phyloP scores from a whole-genome alignment of 169 alveolate species.

The Eimeria acervulina region DNA sequence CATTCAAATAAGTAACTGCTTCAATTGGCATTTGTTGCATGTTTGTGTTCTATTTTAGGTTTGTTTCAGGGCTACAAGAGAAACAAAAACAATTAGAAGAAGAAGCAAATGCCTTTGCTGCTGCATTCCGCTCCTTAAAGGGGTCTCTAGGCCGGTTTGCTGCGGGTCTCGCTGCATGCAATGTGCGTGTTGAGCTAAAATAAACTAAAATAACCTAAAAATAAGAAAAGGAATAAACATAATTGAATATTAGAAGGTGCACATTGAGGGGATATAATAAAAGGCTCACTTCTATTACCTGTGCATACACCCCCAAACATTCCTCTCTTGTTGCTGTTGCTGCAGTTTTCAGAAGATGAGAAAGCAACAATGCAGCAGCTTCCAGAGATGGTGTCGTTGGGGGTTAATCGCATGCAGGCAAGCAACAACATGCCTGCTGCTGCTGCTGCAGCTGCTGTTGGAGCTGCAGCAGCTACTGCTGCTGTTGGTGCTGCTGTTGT shows the following conservation, averaged over 20 bases:
- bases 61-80: conserved; percentile 61
- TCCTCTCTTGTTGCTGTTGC: background rate
- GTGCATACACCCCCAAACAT: background rate
- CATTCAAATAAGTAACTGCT: no score
- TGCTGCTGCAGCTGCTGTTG: background rate
- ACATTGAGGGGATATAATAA: background rate
- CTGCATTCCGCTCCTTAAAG: conserved; percentile 49
- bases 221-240: no score
- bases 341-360: conserved; percentile 62
- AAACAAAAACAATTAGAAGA: conserved; percentile 42
- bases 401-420: conserved; percentile 68
- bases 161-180: conserved; percentile 58
- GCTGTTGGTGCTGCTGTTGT: background rate
- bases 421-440: background rate
- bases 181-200: background rate
- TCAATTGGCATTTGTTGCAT: background rate
- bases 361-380: conserved; percentile 36
- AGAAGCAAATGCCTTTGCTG: conserved; percentile 31
- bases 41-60: background rate
- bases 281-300: background rate
- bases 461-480: background rate
- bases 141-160: conserved; percentile 3
- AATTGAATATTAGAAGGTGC: background rate
- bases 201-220: no score
- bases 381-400: conserved; percentile 52